Evolutionary conservation across 345 rosid species (phyloP), one percentile per base, ranked within the genome.

Genomic region (Hirschfeldia incana): DNA sequence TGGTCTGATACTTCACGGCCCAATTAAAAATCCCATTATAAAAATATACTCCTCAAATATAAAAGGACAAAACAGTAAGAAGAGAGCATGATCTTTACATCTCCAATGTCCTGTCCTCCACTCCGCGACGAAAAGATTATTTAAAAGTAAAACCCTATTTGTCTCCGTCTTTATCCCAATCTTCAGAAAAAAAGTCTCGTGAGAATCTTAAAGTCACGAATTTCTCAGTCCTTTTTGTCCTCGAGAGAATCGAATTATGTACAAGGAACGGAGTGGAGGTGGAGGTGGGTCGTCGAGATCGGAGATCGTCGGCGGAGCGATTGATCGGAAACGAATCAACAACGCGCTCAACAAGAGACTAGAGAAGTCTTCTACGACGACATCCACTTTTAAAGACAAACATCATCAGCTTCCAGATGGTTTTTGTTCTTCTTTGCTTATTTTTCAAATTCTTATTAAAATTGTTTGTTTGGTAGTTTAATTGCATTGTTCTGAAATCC

Each of bases 311-410:
- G 74, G 78, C 13, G 94, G 90, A 42, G 81, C 85, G 12, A 75
- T 87, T 39, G 97, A 94, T 86, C 92, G 97, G 69, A 89, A 90
- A 85, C 92, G 97, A 81, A 90, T 94, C 83, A 92, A 90, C 65
- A 95, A 91, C 73, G 92, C 90, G 44, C 88, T 94, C 72, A 97
- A 89, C 79, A 94, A 89, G 87, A 97, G 91, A 26, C 82, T 94
- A 8, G 97, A 91, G 87, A 89, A 88, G 57, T 49, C 57, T 49
- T 49, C 57, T 0, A 21, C 21, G 21, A 21, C 21, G 0, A 49
- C 93, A 0, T 89, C 91, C 39, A 86, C 90, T 55, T 59, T 69
- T 55, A 77, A 91, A 7, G 89, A 88, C 37, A 94, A 92, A 88
- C 83, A 88, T 61, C 96, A 89, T 61, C 96, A 89, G 84, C 85